These are phyloP conservation scores for Sechiopsis laciniata DNA, from an alignment of 306 rosid genomes.

Conservation along the genomic window DNA sequence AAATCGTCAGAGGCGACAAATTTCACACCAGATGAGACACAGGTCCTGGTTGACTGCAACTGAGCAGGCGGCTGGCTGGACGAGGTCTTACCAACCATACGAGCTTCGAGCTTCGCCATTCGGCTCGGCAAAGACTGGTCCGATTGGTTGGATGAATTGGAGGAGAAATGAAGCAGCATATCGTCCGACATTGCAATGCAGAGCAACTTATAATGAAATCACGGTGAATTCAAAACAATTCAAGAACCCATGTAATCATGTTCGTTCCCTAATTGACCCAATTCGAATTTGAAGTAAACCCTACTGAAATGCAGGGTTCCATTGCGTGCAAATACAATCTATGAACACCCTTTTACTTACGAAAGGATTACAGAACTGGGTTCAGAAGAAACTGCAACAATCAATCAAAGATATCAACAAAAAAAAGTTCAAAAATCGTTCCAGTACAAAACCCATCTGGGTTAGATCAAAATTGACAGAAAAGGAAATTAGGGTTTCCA, in stretches of 20 bases:
- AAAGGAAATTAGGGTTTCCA: conserved; percentile 13
- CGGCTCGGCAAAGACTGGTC: conserved; percentile 94
- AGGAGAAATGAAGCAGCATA: conserved; percentile 84
- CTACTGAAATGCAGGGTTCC: conserved; percentile 29
- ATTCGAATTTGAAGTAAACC: conserved; percentile 32
- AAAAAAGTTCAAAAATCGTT: background rate
- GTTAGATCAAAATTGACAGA: conserved; percentile 11
- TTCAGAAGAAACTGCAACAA: background rate
- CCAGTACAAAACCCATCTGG: conserved; percentile 5
- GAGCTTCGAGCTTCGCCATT: conserved; percentile 98
- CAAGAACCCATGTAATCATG: conserved; percentile 9
- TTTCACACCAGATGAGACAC: conserved; percentile 53
- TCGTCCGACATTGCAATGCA: conserved; percentile 80
- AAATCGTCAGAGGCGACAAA: conserved; percentile 50
- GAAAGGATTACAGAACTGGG: conserved; percentile 1
- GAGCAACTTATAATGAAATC: background rate
- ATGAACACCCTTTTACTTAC: background rate
- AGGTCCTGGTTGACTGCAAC: conserved; percentile 54
- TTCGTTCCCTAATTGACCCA: background rate
- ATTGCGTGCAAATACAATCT: background rate
- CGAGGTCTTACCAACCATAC: conserved; percentile 79
- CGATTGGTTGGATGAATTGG: conserved; percentile 95
- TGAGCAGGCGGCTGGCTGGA: conserved; percentile 34
- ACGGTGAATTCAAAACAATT: conserved; percentile 26
- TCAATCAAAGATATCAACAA: background rate